Evolutionary conservation across 164 flowering plant genomes (phyloP).

Genomic region (Cinnamomum chago): DNA sequence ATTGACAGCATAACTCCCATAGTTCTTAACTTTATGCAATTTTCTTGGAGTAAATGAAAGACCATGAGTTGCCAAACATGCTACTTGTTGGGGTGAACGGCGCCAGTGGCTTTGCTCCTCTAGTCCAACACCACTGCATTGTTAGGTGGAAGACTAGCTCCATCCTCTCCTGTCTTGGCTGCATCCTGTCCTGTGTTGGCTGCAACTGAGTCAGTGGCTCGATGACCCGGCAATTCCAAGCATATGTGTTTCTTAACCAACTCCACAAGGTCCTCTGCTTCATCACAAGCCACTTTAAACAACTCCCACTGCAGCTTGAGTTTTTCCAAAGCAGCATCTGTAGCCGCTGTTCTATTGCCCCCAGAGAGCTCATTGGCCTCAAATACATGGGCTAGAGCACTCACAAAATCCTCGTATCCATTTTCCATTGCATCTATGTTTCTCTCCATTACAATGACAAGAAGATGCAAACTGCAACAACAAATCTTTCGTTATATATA

Average conservation of each 20-base stretch:
- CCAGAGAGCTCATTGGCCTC: slow-evolving; percentile 61
- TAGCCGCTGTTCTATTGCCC: slow-evolving; percentile 56
- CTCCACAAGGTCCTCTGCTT: slow-evolving; percentile 92
- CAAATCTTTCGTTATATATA: too few relatives aligned
- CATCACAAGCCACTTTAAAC: slow-evolving; percentile 91
- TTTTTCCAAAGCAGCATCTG: slow-evolving; percentile 78
- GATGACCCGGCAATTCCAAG: slow-evolving; percentile 89
- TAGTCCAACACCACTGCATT: slow-evolving; percentile 92
- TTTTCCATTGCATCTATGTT: slow-evolving; percentile 63
- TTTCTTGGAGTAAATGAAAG: too few relatives aligned
- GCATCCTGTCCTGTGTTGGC: slow-evolving; percentile 48
- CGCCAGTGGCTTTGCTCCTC: slow-evolving; percentile 95
- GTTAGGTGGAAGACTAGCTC: slow-evolving; percentile 72
- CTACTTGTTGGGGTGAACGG: background rate
- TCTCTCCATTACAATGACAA: slow-evolving; percentile 48
- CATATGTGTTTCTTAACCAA: slow-evolving; percentile 87
- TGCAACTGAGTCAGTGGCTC: slow-evolving; percentile 71
- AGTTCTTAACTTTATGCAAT: too few relatives aligned
- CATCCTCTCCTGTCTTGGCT: slow-evolving; percentile 42
- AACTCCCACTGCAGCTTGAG: slow-evolving; percentile 88
- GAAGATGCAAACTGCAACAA: background rate
- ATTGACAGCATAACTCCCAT: too few relatives aligned
- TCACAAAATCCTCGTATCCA: slow-evolving; percentile 75
- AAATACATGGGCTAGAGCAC: slow-evolving; percentile 64
- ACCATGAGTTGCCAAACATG: too few relatives aligned